Evolutionary conservation across 1,139 yeast genomes (phyloP).

Genomic region (Nakaseomyces kungkrabaensis): DNA sequence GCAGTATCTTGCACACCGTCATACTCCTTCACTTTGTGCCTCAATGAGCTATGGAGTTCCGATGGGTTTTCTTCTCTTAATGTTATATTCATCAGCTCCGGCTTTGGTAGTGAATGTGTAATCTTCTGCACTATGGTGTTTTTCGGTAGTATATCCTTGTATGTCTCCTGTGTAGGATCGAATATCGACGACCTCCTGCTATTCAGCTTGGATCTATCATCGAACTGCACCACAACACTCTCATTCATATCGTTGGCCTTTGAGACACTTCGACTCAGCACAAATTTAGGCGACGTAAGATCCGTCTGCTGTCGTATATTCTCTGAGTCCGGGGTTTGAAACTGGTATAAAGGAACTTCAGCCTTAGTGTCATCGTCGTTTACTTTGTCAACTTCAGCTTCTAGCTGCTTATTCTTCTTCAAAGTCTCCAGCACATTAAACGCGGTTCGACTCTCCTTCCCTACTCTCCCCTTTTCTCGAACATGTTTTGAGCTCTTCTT

Average conservation of each 20-base stretch:
- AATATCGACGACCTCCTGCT: slow-evolving; percentile 1
- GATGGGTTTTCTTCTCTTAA: background rate
- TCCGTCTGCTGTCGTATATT: background rate
- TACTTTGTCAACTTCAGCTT: background rate
- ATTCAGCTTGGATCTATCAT: slow-evolving; percentile 1
- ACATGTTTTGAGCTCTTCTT: background rate
- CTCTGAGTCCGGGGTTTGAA: background rate
- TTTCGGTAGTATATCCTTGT: background rate
- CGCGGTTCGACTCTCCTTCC: background rate
- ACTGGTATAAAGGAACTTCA: background rate
- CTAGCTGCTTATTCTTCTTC: background rate
- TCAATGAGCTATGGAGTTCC: background rate
- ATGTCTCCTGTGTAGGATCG: background rate
- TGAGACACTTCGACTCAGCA: background rate
- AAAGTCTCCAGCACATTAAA: background rate
- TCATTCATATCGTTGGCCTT: slow-evolving; percentile 1
- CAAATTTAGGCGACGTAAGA: background rate
- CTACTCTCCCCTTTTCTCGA: background rate
- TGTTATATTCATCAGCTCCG: background rate
- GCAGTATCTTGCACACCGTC: slow-evolving; percentile 4
- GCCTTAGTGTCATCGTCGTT: background rate
- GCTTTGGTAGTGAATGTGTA: background rate
- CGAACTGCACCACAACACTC: background rate
- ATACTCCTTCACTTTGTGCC: background rate
- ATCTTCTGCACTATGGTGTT: background rate